Conservation (phyloP, 2,329 filamentous ascomycete species). For the Colletotrichum sp. region DNA sequence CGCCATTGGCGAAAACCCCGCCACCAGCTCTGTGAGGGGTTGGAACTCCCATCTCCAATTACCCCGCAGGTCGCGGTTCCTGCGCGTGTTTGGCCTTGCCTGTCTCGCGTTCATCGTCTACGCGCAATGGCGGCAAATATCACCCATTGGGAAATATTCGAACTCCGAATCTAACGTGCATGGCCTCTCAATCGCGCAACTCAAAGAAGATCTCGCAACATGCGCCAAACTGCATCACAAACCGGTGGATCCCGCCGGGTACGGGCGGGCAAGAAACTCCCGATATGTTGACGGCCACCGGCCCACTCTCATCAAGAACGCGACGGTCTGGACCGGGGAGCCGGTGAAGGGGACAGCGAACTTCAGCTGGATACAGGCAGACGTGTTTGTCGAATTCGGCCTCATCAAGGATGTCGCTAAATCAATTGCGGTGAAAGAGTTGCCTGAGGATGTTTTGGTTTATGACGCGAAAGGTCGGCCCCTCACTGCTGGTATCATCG, state of each 20-base stretch:
- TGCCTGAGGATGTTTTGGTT: constrained; percentile 53
- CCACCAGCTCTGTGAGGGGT: not conserved
- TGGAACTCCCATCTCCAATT: not conserved
- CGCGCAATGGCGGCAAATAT: constrained; percentile 51
- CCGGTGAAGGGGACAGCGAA: constrained; percentile 57
- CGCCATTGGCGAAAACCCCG: constrained; percentile 25
- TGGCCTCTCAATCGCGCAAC: constrained; percentile 53
- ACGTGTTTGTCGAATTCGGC: constrained; percentile 65
- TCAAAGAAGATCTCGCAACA: constrained; percentile 57
- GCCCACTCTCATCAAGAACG: constrained; percentile 69
- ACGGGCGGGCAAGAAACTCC: constrained; percentile 62
- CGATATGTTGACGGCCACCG: constrained; percentile 63
- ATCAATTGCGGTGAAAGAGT: constrained; percentile 41
- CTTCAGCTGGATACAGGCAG: constrained; percentile 63
- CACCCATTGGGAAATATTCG: not conserved
- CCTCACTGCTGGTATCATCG: constrained; percentile 72
- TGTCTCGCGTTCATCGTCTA: constrained; percentile 55
- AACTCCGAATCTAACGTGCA: constrained; percentile 32
- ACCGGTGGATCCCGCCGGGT: constrained; percentile 60
- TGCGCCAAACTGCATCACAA: constrained; percentile 60
- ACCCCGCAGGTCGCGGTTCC: constrained; percentile 9
- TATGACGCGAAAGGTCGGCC: constrained; percentile 65
- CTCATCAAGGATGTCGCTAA: constrained; percentile 60
- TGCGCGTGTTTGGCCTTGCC: constrained; percentile 39
- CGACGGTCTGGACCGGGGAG: constrained; percentile 70